Base-by-base conservation (phyloP, 495 filamentous ascomycete genomes). In the Aspergillus ellipticus region DNA sequence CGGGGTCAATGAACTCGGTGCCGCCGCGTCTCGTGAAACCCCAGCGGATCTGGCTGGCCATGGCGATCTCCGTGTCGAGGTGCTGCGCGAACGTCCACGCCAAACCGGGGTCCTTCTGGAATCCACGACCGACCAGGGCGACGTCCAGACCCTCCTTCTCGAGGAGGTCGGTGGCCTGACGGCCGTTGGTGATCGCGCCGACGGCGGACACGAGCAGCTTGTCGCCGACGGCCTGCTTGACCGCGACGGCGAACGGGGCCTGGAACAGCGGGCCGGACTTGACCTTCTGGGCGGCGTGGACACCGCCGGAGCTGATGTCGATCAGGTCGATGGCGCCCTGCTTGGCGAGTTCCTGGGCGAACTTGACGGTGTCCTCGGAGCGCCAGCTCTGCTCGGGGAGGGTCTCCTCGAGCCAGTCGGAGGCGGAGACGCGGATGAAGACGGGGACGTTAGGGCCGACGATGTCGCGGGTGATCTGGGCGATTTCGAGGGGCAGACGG, bases 61-160 rank as follows among this genome's bases (percentile, higher is more conserved):
- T 76, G 21, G 81, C 63, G 11, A 85, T 81, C 61, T 82, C 72
- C 11, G 81, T 61, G 4, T 73, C 79, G 31, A 89, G 57, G 53
- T 89, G 85, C 63, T 87, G 83, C 0, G 84, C 86, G 70, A 80
- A 88, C 0, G 70, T 66, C 79, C 85, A 87, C 16, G 85, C 81
- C 49, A 87, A 54, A 6, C 78, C 80, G 82, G 62, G 62, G 69
- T 70, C 82, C 87, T 89, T 42, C 71, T 87, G 84, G 71, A 90
- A 92, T 53, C 77, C 76, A 43, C 88, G 71, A 1, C 88, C 88
- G 7, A 82, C 81, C 31, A 86, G 67, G 16, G 80, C 76, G 3
- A 85, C 58, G 65, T 91, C 88, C 13, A 89, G 56, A 0, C 73
- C 76, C 1, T 82, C 76, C 39, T 81, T 75, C 57, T 88, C 80